phyloP scores from a whole-genome alignment of 2,329 filamentous ascomycete species.

The Fusarium acutatum region DNA sequence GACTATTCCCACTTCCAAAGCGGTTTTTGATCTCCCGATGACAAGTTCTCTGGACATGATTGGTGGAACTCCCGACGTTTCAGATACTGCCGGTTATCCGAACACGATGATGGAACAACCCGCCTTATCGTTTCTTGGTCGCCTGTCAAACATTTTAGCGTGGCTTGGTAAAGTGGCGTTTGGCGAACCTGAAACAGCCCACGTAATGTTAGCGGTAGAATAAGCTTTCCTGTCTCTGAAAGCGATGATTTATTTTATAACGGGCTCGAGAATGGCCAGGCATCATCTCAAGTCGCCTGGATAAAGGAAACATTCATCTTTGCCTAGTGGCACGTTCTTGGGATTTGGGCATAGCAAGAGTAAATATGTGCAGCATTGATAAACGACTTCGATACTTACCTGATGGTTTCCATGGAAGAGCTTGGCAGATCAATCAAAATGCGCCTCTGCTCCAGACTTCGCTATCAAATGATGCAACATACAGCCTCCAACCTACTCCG shows the following conservation, averaged over 20 bases:
- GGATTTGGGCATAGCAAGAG: accelerated
- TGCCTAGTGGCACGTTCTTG: accelerated
- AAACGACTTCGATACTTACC: accelerated
- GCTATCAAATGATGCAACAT: neutral
- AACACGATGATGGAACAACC: no score
- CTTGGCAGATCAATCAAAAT: neutral
- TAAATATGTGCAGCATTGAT: accelerated
- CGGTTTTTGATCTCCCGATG: no score
- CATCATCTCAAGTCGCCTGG: neutral
- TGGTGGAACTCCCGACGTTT: neutral
- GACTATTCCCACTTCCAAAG: accelerated
- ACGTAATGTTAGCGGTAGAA: neutral
- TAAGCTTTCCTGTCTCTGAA: neutral
- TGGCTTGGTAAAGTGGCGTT: neutral
- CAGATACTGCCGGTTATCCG: neutral
- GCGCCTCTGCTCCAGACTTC: neutral
- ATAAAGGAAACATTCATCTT: neutral
- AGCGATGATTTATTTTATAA: neutral
- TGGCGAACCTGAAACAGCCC: neutral
- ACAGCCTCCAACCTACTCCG: no score
- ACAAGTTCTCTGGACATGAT: neutral
- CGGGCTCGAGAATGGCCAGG: neutral
- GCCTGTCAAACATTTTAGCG: neutral
- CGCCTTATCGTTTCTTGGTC: neutral
- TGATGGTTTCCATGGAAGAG: accelerated